Conservation (phyloP, 2,329 filamentous ascomycete genomes). For the Sarocladiaceae sp. region DNA sequence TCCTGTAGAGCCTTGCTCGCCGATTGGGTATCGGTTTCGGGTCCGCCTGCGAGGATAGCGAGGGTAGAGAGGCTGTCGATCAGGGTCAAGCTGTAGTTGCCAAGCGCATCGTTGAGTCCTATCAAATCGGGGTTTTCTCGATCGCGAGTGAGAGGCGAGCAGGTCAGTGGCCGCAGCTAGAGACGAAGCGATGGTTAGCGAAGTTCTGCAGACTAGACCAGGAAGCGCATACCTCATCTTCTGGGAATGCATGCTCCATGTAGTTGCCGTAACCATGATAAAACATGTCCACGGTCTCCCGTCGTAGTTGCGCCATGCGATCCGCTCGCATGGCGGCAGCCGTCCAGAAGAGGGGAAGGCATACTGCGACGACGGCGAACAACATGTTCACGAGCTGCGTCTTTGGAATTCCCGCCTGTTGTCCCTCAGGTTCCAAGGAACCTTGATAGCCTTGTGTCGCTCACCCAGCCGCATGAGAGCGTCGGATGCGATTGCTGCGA, state of each 20-base stretch:
- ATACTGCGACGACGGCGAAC: constrained; percentile 12
- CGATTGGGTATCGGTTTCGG: constrained; percentile 34
- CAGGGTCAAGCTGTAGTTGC: constrained; percentile 93
- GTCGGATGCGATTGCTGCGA: neutral
- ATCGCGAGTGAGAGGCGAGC: constrained; percentile 79
- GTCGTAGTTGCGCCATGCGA: constrained; percentile 51
- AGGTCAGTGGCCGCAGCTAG: constrained; percentile 79
- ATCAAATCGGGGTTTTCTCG: constrained; percentile 72
- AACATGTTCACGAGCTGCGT: neutral
- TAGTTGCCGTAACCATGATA: constrained; percentile 97
- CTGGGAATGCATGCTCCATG: constrained; percentile 88
- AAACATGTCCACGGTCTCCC: constrained; percentile 73
- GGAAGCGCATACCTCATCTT: constrained; percentile 65
- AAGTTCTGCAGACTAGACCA: neutral
- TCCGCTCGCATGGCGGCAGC: constrained; percentile 49
- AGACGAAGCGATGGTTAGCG: constrained; percentile 16
- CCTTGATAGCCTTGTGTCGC: neutral
- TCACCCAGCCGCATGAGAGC: constrained; percentile 3
- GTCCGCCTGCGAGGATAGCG: constrained; percentile 81
- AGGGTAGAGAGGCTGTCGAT: constrained; percentile 94
- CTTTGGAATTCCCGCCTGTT: neutral
- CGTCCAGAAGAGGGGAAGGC: constrained; percentile 36
- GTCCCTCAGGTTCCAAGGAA: neutral
- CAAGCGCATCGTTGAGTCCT: constrained; percentile 90
- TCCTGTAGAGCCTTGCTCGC: constrained; percentile 52